Percentiles rank a stretch among this genome's conserved stretches.
Evolutionary conservation across 768 basidiomycete species (phyloP).

Genomic region (Pleurotus giganteus): DNA sequence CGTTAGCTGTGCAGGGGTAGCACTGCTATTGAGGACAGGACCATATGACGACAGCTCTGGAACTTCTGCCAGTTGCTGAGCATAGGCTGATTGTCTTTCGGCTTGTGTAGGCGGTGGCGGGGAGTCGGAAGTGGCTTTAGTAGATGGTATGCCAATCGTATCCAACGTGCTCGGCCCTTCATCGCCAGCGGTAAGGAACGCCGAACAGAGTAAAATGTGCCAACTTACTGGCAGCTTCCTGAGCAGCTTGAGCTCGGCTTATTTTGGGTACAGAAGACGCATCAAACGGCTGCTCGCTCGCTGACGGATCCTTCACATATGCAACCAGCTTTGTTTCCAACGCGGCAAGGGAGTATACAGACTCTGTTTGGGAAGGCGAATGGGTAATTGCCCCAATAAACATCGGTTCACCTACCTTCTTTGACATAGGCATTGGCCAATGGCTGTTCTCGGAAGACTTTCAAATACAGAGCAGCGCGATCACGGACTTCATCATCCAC

Average conservation of each 20-base stretch:
- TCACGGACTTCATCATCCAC: conserved; percentile 99
- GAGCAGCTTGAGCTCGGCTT: conserved; percentile 88
- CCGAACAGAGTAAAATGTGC: background rate
- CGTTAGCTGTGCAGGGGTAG: conserved; percentile 79
- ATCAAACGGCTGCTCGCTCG: conserved; percentile 78
- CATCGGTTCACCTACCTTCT: conserved; percentile 60
- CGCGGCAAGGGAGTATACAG: conserved; percentile 86
- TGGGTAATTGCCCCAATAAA: background rate
- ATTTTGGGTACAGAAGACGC: conserved; percentile 86
- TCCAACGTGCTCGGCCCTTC: conserved; percentile 84
- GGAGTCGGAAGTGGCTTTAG: conserved; percentile 53
- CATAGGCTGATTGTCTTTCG: conserved; percentile 86
- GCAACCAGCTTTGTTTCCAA: conserved; percentile 91
- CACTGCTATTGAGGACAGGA: conserved; percentile 80
- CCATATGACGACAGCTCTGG: conserved; percentile 88
- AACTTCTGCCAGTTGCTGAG: conserved; percentile 80
- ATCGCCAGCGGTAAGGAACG: conserved; percentile 11
- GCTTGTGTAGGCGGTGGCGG: conserved; percentile 81
- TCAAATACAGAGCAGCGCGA: conserved; percentile 93
- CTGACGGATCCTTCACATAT: conserved; percentile 83
- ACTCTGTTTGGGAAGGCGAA: conserved; percentile 55
- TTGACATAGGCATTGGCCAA: conserved; percentile 87
- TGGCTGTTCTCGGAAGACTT: conserved; percentile 72
- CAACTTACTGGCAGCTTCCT: conserved; percentile 79
- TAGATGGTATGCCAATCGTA: conserved; percentile 70